Base-by-base conservation (phyloP, 2,329 filamentous ascomycete species). In the Dactylellina cionopaga region DNA sequence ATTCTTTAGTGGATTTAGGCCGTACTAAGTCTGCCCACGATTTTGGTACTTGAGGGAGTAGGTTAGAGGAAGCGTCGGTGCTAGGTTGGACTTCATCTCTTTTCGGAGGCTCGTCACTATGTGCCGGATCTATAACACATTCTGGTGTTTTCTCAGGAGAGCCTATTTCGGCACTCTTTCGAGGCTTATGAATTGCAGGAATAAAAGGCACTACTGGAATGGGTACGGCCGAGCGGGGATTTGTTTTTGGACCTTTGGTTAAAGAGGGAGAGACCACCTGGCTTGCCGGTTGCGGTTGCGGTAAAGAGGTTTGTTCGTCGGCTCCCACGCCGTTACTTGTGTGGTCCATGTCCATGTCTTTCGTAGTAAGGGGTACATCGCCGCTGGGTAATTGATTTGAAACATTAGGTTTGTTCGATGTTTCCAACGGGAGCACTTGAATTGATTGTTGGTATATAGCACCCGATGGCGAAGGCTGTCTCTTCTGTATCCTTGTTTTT, bases 21-120 rank as follows among this genome's bases (percentile, higher is more conserved):
- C 76, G 82, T 56, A 91, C 84, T 44, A 91, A 82, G 74, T 89
- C 89, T 24, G 89, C 88, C 89, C 89, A 92, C 1, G 82, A 82
- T n/a, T 80, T 83, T 3, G 73, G 66, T 33, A 78, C 69, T 15
- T 76, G 63, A 6, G 77, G 73, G 22, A 78, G 78, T 19, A 78
- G 76, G 19, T 78, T 75, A 41, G 27, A 5, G 5, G 44, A 22
- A 1, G 76, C 35, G 10, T 76, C 73, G 17, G 78, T 69, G n/a
- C 74, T 37, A 51, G 41, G 6, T 19, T 75, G 68, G 1, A 58
- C 46, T 25, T 74, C 70, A 6, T 70, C 43, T 37, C 10, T 6
- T 25, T 37, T 52, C 11, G 25, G 25, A 7, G 22, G 74, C 43
- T 46, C 74, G 74, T 7, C 71, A 74, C 77, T 71, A 11, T 74